Percentiles rank a stretch among this genome's conserved stretches.
Evolutionary conservation across 345 rosid genomes (phyloP).

Genomic region (Acer campestre): DNA sequence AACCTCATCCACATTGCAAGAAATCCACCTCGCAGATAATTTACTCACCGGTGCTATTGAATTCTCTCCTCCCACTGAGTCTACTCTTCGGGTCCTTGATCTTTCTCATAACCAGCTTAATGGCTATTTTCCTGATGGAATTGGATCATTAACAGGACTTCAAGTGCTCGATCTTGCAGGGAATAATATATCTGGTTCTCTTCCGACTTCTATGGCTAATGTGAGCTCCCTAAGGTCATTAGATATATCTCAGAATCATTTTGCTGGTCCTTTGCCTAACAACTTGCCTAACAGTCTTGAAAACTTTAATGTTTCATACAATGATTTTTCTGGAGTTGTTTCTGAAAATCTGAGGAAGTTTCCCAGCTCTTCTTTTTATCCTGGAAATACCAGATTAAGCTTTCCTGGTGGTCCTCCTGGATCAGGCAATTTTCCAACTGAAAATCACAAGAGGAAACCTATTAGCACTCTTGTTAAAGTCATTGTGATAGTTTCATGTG

Average conservation of each 20-base stretch:
- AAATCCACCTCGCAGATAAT: conserved; percentile 71
- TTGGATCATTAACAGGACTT: conserved; percentile 68
- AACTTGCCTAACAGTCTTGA: conserved; percentile 61
- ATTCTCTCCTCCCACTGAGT: conserved; percentile 48
- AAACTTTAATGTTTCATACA: conserved; percentile 77
- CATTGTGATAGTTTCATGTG: conserved; percentile 74
- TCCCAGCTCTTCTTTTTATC: conserved; percentile 77
- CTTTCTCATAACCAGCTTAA: conserved; percentile 75
- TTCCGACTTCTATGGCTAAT: conserved; percentile 77
- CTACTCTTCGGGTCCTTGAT: conserved; percentile 69
- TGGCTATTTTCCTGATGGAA: conserved; percentile 71
- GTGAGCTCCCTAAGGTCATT: conserved; percentile 63
- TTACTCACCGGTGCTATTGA: conserved; percentile 59
- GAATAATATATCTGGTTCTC: conserved; percentile 82
- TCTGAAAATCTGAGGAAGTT: conserved; percentile 82
- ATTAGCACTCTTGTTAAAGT: conserved; percentile 59
- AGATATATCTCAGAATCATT: conserved; percentile 77
- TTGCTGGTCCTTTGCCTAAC: conserved; percentile 76
- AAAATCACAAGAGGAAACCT: conserved; percentile 51
- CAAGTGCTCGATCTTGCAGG: conserved; percentile 75
- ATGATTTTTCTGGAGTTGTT: conserved; percentile 86
- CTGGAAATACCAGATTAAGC: conserved; percentile 67
- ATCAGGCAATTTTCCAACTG: conserved; percentile 38
- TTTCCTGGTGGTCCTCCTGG: conserved; percentile 60
- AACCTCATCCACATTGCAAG: conserved; percentile 69